Evolutionary conservation across 768 basidiomycete species (phyloP), one percentile per base, ranked within the genome.

Genomic region (Leccinum broughii): DNA sequence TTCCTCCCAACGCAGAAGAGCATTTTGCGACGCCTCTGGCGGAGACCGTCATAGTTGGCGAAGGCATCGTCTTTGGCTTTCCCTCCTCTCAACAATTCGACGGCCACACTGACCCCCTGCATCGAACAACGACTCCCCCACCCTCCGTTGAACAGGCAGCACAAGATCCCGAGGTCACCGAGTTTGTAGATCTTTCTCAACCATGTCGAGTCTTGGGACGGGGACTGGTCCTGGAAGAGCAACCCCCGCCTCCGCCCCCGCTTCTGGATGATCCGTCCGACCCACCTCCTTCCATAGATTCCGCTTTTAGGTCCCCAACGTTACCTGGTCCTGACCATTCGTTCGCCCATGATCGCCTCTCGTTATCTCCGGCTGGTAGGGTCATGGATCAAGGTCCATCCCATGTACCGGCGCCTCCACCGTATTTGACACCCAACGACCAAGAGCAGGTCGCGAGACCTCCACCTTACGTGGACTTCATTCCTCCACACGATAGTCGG

Each of bases 281-380:
- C 70, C 92, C 92, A 22, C 92, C 92, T 5, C 92, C 92, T 13
- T 90, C 89, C 6, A 94, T 94, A 66, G 90, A 94, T 72, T 92
- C 89, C 9, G 88, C 86, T 53, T 92, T 88, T 67, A 80, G 80
- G 66, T 75, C 77, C 7, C 76, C 59, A 61, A 63, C 55, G 13
- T 72, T 55, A 53, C 64, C 62, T 60, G 68, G 55, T 28, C 20
- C 60, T 39, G 62, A 59, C 30, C 67, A 66, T 35, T 51, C 80
- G 75, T 65, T 74, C 68, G 54, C 66, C 63, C 62, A 55, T 46
- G 66, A 70, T 20, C 74, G 70, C 37, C 69, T 72, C 28, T 62
- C 77, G 22, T 67, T 80, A 39, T 62, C 72, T 32, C 69, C 75
- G n/a, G 61, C 75, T 22, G 62, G 59, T 55, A 66, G 75, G 22